Evolutionary conservation across 176 grass and related monocot genomes (phyloP).

Genomic region (Guadua angustifolia): DNA sequence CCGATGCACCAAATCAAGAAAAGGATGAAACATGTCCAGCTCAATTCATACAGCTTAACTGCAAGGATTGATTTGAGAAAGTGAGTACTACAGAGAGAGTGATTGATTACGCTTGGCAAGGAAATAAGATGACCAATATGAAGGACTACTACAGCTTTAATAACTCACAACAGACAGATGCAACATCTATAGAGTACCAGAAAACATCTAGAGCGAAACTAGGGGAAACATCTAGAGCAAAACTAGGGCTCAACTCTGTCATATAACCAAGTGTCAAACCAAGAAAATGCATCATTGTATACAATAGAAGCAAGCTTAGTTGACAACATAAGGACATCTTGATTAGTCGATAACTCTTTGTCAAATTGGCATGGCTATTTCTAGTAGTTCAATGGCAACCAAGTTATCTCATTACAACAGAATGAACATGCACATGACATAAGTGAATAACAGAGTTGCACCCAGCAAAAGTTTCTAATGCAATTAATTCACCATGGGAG

Average conservation of each 20-base stretch:
- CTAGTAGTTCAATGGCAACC: conserved; percentile 31
- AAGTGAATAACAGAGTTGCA: conserved; percentile 8
- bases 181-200: conserved; percentile 16
- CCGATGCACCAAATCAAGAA: conserved; percentile 3
- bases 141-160: neutral
- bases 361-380: conserved; percentile 7
- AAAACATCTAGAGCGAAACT: conserved; percentile 11
- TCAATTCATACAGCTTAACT: conserved; percentile 12
- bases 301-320: neutral
- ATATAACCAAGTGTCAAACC: neutral
- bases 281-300: conserved; percentile 16
- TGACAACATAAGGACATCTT: neutral
- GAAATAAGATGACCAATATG: neutral
- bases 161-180: neutral
- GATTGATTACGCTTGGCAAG: conserved; percentile 14
- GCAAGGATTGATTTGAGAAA: conserved; percentile 15
- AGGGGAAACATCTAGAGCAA: neutral
- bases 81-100: neutral
- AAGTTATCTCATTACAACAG: conserved; percentile 13
- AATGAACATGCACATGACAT: neutral
- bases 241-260: conserved; percentile 18
- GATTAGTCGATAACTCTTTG: neutral
- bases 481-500: neutral
- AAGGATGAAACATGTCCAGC: neutral
- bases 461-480: neutral